Conservation (phyloP, 108 stramenopile genomes). For the Nitzschia sp. region DNA sequence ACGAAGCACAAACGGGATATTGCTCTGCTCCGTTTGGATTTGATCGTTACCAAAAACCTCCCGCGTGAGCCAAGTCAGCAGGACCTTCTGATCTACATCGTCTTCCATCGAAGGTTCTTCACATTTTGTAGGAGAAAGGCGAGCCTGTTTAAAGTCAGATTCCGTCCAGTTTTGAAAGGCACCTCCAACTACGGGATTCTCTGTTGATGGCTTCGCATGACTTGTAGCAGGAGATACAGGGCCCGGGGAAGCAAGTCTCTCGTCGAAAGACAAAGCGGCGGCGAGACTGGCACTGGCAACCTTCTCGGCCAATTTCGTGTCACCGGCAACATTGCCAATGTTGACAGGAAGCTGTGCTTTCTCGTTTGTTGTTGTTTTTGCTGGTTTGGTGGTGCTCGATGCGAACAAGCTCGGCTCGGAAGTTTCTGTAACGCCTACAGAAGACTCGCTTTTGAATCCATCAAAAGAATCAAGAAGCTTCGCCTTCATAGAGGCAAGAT, state of each 20-base stretch:
- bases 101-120: neutral
- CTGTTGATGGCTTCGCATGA: neutral
- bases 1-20: slow-evolving; percentile 14
- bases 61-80: slow-evolving; percentile 26
- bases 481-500: slow-evolving; percentile 23
- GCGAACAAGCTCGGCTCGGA: neutral
- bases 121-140: no score
- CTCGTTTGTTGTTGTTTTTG: neutral
- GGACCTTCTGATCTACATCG: slow-evolving; percentile 9
- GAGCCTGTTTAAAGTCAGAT: neutral
- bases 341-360: slow-evolving; percentile 16
- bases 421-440: neutral
- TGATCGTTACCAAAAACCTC: slow-evolving; percentile 18
- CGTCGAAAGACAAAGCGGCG: slow-evolving; percentile 64
- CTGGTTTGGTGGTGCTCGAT: slow-evolving; percentile 1
- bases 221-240: no score
- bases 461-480: neutral
- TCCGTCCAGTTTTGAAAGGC: neutral
- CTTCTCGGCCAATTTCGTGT: slow-evolving; percentile 64
- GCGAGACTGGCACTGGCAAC: slow-evolving; percentile 69
- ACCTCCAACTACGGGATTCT: neutral
- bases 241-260: slow-evolving; percentile 23
- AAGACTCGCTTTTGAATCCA: no score
- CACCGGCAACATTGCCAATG: slow-evolving; percentile 10
- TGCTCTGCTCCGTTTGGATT: slow-evolving; percentile 10